phyloP scores from a whole-genome alignment of 2,329 filamentous ascomycete species.

The Calonectria multiphialidica region DNA sequence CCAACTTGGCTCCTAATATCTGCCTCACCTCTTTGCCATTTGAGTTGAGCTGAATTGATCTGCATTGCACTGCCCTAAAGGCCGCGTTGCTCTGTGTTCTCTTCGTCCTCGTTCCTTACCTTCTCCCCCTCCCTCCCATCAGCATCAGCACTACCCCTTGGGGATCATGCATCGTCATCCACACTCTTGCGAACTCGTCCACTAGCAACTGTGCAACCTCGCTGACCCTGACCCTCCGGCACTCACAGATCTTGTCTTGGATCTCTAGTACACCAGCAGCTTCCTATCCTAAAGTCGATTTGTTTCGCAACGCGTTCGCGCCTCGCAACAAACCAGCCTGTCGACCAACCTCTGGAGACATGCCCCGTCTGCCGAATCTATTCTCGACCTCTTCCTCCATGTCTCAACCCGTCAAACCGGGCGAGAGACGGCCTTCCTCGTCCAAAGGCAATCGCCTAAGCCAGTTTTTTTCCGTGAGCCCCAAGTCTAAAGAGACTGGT shows the following conservation, averaged over 20 bases:
- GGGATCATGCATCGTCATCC: conserved; percentile 21
- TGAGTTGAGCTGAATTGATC: conserved; percentile 5
- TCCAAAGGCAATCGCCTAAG: conserved; percentile 82
- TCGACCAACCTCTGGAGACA: conserved; percentile 52
- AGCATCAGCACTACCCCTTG: neutral
- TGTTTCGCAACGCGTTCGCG: neutral
- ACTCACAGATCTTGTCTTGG: conserved; percentile 17
- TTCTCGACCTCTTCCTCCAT: conserved; percentile 65
- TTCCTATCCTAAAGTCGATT: neutral
- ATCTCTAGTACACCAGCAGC: neutral
- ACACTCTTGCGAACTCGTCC: conserved; percentile 10
- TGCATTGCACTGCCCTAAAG: conserved; percentile 11
- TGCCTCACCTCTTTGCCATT: conserved; percentile 1
- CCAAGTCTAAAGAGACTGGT: conserved; percentile 77
- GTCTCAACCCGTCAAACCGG: conserved; percentile 61
- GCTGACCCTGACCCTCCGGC: conserved; percentile 23
- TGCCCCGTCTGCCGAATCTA: conserved; percentile 72
- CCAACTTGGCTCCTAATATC: conserved; percentile 4
- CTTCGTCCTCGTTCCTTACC: conserved; percentile 1
- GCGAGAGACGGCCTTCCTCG: conserved; percentile 69
- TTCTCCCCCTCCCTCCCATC: neutral
- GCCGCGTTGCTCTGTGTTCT: neutral
- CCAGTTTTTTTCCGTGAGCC: conserved; percentile 85
- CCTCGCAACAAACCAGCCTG: neutral
- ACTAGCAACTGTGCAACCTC: conserved; percentile 14